A percentile compares a stretch with the other conserved stretches of the same genome.
These are phyloP conservation scores for Pouteria glomerata DNA, from an alignment of 148 eudicot species.

Conservation along the genomic window DNA sequence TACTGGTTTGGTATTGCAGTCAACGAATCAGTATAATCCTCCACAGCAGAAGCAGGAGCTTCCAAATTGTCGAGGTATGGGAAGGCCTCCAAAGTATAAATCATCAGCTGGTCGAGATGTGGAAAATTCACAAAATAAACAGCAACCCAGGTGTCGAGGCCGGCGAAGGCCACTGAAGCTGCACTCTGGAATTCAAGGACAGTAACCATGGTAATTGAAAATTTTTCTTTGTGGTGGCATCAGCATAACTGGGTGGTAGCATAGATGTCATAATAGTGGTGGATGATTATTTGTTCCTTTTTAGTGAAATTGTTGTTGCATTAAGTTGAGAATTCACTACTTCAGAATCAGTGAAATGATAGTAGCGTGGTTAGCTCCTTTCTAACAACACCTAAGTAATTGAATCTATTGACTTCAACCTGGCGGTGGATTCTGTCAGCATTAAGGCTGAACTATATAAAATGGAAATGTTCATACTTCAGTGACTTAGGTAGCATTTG, in stretches of 20 bases:
- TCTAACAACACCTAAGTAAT: not conserved
- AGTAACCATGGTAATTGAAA: not conserved
- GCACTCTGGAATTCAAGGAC: conserved; percentile 1
- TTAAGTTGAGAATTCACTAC: not conserved
- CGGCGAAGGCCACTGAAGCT: conserved; percentile 12
- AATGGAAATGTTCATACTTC: too few species aligned
- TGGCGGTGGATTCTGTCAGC: too few species aligned
- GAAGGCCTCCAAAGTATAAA: conserved; percentile 7
- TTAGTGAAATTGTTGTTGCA: not conserved
- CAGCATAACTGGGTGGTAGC: not conserved
- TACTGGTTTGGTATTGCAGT: too few species aligned
- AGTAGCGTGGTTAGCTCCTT: not conserved
- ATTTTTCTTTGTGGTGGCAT: conserved; percentile 1
- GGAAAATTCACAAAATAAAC: conserved; percentile 4
- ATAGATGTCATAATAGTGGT: not conserved
- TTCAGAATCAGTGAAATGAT: not conserved
- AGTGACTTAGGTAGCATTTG: too few species aligned
- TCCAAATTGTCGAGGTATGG: not conserved
- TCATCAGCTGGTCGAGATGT: not conserved
- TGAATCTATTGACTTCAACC: not conserved
- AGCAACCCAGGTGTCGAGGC: conserved; percentile 1
- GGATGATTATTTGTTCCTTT: not conserved
- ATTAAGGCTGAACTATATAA: too few species aligned
- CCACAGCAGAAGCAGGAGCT: not conserved
- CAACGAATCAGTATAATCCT: too few species aligned